Base-by-base conservation (phyloP, 106 monocot genomes). In the Phalaenopsis aphrodite region DNA sequence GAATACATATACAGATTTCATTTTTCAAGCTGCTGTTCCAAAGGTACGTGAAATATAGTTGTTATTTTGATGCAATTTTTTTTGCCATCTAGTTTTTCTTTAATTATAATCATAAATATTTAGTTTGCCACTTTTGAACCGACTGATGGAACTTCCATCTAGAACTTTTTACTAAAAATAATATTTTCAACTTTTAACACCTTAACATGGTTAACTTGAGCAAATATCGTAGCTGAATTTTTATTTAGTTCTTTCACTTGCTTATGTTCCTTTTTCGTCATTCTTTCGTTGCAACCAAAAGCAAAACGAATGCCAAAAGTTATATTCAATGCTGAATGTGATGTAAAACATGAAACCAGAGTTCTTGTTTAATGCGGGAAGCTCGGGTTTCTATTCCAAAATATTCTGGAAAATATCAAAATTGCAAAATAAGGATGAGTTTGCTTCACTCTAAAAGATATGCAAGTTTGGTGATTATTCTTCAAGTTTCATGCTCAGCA, bases 21-120 rank as follows among this genome's bases (percentile, higher is more conserved):
- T 97, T 80, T 97, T 97, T 84, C 97, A 97, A 80, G 97, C 97
- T 66, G 97, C 97, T 57, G 97, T 97, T 58, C 97, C 97, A 57
- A 97, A 97, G 92, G 97, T 97, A 90, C 68, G 11, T 69, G n/a
- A 69, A 69, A 38, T 36, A 19, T 38, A 7, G 39, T 38, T 65
- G 64, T 38, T 69, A 4, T 69, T 69, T 15, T 69, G 39, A 69
- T 65, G 69, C 36, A 39, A 36, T 19, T 69, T 14, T 39, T 15
- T 9, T 69, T 69, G 14, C 39, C 69, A 69, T 69, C 14, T 37
- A 69, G 14, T 41, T 14, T 11, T 69, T 69, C 24, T 68, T 37
- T 30, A 12, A 11, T 3, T 68, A 69, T 14, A 61, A 6, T 61
- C 21, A 41, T 64, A 69, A 38, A 38, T 69, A 7, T 69, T 69